A percentile compares a stretch with the other conserved stretches of the same genome.
Conservation (phyloP, 108 stramenopile species). For the Cyclotella sp. region DNA sequence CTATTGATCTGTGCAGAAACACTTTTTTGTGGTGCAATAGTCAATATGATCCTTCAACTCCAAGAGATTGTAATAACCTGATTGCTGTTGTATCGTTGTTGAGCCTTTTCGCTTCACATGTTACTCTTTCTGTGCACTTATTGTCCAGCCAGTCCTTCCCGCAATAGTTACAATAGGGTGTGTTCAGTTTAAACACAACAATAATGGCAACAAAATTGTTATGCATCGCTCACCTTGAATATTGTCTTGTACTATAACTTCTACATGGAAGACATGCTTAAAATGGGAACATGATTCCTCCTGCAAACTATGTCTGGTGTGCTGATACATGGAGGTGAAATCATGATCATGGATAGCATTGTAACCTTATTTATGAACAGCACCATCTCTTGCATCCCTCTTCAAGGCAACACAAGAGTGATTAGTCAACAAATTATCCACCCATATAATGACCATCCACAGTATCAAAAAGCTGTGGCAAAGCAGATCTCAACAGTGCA, state of each 20-base stretch:
- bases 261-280: constrained; percentile 8
- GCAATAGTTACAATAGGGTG: neutral
- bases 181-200: neutral
- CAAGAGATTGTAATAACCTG: too few species aligned
- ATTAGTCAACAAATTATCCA: constrained; percentile 2
- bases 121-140: constrained; percentile 17
- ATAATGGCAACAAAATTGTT: neutral
- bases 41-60: too few species aligned
- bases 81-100: constrained; percentile 2
- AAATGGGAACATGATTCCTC: constrained; percentile 3
- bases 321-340: neutral
- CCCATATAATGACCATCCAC: constrained; percentile 22
- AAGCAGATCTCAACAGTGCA: constrained; percentile 26
- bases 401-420: constrained; percentile 17
- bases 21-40: too few species aligned
- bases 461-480: constrained; percentile 30
- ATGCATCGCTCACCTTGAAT: constrained; percentile 10
- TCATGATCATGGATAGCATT: constrained; percentile 18
- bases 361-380: constrained; percentile 9
- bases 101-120: constrained; percentile 4
- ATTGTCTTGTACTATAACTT: constrained; percentile 16
- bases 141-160: constrained; percentile 16
- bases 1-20: too few species aligned
- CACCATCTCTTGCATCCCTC: neutral
- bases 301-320: neutral